phyloP scores from a whole-genome alignment of 1,284 basidiomycete genomes.

The Malassezia globosa region DNA sequence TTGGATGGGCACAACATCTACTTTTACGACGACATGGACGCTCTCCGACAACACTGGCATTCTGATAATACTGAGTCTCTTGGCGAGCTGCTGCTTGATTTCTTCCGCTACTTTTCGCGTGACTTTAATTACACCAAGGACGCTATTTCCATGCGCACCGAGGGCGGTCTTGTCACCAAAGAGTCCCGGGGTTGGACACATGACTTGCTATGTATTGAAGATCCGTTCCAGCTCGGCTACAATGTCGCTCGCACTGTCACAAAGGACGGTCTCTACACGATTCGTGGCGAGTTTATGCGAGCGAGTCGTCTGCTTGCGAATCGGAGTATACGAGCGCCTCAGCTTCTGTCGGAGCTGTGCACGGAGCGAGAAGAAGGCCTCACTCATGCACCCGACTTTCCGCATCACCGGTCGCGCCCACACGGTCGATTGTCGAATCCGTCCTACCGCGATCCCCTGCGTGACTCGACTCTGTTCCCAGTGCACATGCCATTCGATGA shows the following conservation, averaged over 20 bases:
- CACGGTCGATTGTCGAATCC: constrained; percentile 7
- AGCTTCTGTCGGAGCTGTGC: constrained; percentile 39
- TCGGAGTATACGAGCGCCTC: constrained; percentile 27
- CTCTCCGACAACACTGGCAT: constrained; percentile 78
- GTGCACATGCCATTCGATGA: constrained; percentile 15
- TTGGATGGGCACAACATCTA: constrained; percentile 53
- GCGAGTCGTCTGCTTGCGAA: constrained; percentile 57
- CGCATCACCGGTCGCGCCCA: neutral
- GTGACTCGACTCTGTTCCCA: no score
- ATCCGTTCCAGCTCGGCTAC: constrained; percentile 88
- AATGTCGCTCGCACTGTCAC: constrained; percentile 95
- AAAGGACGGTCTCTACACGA: constrained; percentile 86
- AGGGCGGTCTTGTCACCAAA: constrained; percentile 68
- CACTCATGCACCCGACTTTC: constrained; percentile 36
- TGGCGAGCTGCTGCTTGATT: constrained; percentile 91
- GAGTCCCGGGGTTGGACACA: constrained; percentile 84
- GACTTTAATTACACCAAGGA: constrained; percentile 85
- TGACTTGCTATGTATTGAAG: constrained; percentile 57
- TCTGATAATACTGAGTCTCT: constrained; percentile 86
- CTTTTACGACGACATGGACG: constrained; percentile 96
- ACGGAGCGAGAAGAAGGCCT: constrained; percentile 44
- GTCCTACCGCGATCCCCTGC: no score
- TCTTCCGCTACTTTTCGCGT: constrained; percentile 90
- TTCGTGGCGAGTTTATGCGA: constrained; percentile 96
- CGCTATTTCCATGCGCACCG: constrained; percentile 75